Evolutionary conservation across 768 basidiomycete species (phyloP).

Genomic region (Mycena latifolia): DNA sequence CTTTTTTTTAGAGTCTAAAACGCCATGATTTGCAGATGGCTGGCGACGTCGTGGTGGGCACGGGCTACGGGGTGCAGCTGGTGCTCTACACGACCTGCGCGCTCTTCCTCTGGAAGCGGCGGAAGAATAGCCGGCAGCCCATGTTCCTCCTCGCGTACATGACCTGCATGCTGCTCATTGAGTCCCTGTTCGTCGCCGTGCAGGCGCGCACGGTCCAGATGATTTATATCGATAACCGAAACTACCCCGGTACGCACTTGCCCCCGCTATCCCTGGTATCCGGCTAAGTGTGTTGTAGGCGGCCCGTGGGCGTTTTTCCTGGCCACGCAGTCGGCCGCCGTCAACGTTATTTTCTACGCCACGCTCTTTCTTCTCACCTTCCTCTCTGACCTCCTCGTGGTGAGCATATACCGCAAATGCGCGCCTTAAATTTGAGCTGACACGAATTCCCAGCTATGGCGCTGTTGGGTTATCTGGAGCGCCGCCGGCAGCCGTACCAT

Average conservation of each 20-base stretch:
- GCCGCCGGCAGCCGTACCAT: constrained; percentile 45
- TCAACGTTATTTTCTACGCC: constrained; percentile 59
- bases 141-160: constrained; percentile 54
- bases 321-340: constrained; percentile 51
- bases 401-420: constrained; percentile 36
- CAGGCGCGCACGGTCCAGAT: constrained; percentile 55
- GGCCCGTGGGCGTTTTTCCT: constrained; percentile 62
- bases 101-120: constrained; percentile 51
- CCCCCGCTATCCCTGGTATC: neutral
- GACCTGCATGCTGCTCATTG: constrained; percentile 50
- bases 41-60: constrained; percentile 54
- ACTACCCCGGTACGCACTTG: constrained; percentile 45
- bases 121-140: constrained; percentile 43
- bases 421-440: neutral
- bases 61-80: constrained; percentile 59
- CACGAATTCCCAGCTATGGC: constrained; percentile 51
- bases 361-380: constrained; percentile 58
- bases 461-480: constrained; percentile 62
- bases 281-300: neutral
- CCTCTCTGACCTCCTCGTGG: constrained; percentile 57
- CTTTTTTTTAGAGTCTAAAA: neutral
- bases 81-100: constrained; percentile 52
- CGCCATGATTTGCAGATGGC: constrained; percentile 44
- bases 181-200: constrained; percentile 52
- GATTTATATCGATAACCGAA: constrained; percentile 57